Conservation (phyloP, 257 asterid species). For the Forsythia viridissima region DNA sequence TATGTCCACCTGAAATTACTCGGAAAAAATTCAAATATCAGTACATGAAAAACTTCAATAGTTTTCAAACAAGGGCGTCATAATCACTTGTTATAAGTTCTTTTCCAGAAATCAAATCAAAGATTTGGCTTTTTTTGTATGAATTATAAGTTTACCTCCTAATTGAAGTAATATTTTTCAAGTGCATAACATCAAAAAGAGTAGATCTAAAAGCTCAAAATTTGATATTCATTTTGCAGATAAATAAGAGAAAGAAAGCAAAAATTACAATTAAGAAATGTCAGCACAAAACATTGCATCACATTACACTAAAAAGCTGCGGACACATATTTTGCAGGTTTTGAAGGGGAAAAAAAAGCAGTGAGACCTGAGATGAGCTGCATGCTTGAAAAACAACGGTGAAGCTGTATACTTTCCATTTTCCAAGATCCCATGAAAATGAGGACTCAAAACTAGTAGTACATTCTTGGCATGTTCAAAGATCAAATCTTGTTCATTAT, state of each 20-base stretch:
- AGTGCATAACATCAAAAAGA: neutral
- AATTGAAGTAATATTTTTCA: no score
- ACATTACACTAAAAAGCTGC: neutral
- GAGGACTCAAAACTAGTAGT: neutral
- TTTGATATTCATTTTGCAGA: neutral
- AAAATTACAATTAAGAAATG: neutral
- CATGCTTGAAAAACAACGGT: neutral
- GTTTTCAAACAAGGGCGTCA: neutral
- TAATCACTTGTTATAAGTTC: neutral
- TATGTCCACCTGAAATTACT: slow-evolving; percentile 67
- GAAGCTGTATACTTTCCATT: neutral
- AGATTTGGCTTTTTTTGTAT: neutral
- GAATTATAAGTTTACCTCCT: neutral
- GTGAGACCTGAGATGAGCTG: no score
- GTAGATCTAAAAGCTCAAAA: neutral
- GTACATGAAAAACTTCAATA: neutral
- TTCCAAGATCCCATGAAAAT: neutral
- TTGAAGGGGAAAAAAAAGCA: neutral
- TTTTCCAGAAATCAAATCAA: neutral
- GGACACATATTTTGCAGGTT: neutral
- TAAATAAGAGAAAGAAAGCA: neutral
- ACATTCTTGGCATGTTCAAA: neutral
- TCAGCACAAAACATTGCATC: neutral
- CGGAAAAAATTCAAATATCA: neutral
- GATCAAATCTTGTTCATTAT: neutral